These are phyloP conservation scores for Trypanosoma theileri DNA, from an alignment of 208 protist genomes.

Conservation along the genomic window DNA sequence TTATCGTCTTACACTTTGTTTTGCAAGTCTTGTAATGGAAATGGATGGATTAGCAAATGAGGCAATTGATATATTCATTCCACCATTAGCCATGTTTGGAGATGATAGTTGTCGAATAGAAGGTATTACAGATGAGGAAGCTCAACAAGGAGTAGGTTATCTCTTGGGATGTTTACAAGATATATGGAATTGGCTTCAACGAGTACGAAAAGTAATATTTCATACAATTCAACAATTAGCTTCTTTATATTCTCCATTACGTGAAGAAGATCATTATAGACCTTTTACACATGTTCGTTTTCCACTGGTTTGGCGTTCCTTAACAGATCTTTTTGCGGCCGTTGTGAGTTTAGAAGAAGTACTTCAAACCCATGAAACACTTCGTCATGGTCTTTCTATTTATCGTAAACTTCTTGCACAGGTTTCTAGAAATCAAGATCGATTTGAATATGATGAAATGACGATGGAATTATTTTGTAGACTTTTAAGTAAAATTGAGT, in stretches of 20 bases:
- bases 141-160: slow-evolving; percentile 55
- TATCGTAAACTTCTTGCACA: slow-evolving; percentile 72
- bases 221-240: slow-evolving; percentile 80
- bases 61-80: slow-evolving; percentile 33
- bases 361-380: slow-evolving; percentile 57
- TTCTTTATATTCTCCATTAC: slow-evolving; percentile 47
- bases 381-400: slow-evolving; percentile 52
- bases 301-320: slow-evolving; percentile 52
- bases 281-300: slow-evolving; percentile 58
- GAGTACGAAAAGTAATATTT: slow-evolving; percentile 60
- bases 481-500: slow-evolving; percentile 57
- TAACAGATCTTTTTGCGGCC: slow-evolving; percentile 68
- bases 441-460: slow-evolving; percentile 47
- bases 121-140: slow-evolving; percentile 62
- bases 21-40: slow-evolving; percentile 39
- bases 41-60: slow-evolving; percentile 53
- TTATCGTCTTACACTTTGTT: slow-evolving; percentile 41
- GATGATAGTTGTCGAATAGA: slow-evolving; percentile 37
- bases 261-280: slow-evolving; percentile 33
- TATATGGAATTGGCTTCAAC: slow-evolving; percentile 75
- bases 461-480: slow-evolving; percentile 51
- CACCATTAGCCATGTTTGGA: slow-evolving; percentile 49
- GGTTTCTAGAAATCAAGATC: slow-evolving; percentile 35
- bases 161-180: slow-evolving; percentile 74
- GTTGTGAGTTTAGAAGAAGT: slow-evolving; percentile 86